Base-by-base conservation (phyloP, 805 yeast species). In the Lipomyces chichibuensis region DNA sequence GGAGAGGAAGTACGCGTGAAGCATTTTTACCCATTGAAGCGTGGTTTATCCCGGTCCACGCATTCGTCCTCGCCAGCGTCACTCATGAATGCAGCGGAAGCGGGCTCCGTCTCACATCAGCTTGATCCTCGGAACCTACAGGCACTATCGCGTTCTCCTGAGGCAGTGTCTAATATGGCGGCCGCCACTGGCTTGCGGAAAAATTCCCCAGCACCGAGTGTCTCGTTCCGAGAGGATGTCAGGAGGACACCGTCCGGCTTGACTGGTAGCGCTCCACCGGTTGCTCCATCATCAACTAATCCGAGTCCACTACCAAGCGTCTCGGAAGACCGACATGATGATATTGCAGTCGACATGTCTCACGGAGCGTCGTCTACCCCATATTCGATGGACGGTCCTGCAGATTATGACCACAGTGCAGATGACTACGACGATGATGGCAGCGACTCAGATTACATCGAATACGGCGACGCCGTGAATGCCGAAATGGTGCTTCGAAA, bases 21-120 rank as follows among this genome's bases (percentile, higher is more conserved):
- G 23, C 71, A 69, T 57, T 25, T 66, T 17, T 57, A 69, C 57
- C 71, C 71, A 11, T 53, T 69, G 25, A 65, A 66, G 52, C 67
- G 70, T 4, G 71, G 71, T 5, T 62, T 60, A 39, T 65, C 71
- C 14, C 63, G 65, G 14, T 67, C 71, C 33, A 59, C 55, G 14
- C 57, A 67, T 35, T 67, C 70, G 27, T 37, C 64, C 27, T 67
- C 71, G 56, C 67, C 71, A 6, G 65, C 54, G 53, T 59, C 68
- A 32, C 52, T 57, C 32, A 39, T 57, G n/a, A 52, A 33, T 20
- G 32, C 59, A 5, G 35, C 20, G 13, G 27, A 43, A 27, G 33
- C 3, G 23, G 33, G 57, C 6, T 9, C 46, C 6, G 55, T 14
- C 55, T 17, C 33, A 25, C 32, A 7, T 52, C 55, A 52, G 55